Evolutionary conservation across 805 yeast genomes (phyloP).

Genomic region (Candida parachauliodes): DNA sequence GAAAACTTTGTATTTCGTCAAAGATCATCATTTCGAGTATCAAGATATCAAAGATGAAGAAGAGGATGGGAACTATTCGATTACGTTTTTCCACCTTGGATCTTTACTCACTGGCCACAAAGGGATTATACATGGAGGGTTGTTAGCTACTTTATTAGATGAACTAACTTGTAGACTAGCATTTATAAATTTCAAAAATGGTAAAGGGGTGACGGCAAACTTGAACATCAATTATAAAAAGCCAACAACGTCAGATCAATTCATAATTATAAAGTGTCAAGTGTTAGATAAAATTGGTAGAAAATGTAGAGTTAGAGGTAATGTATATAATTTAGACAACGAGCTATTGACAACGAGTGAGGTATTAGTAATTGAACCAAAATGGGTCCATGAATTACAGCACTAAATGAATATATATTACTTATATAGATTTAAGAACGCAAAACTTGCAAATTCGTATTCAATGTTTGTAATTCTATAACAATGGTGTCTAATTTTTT

Average conservation of each 20-base stretch:
- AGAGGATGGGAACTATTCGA: slow-evolving; percentile 23
- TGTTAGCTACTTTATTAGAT: slow-evolving; percentile 40
- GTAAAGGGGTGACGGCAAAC: slow-evolving; percentile 42
- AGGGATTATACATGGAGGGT: slow-evolving; percentile 42
- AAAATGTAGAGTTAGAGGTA: slow-evolving; percentile 38
- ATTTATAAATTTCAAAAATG: slow-evolving; percentile 36
- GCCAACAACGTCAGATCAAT: slow-evolving; percentile 32
- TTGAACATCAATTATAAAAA: slow-evolving; percentile 37
- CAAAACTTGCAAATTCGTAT: slow-evolving; percentile 6
- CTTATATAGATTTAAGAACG: background rate
- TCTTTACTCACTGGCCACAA: slow-evolving; percentile 36
- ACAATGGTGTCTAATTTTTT: slow-evolving; percentile 8
- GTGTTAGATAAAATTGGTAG: slow-evolving; percentile 31
- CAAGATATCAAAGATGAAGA: slow-evolving; percentile 16
- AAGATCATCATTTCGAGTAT: slow-evolving; percentile 24
- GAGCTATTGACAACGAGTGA: slow-evolving; percentile 34
- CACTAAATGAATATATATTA: slow-evolving; percentile 2
- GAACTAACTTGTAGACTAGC: slow-evolving; percentile 42
- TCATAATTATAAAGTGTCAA: slow-evolving; percentile 32
- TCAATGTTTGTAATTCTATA: slow-evolving; percentile 6
- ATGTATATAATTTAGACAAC: slow-evolving; percentile 21
- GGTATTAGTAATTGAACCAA: slow-evolving; percentile 40
- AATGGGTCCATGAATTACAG: slow-evolving; percentile 32
- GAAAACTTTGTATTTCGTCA: slow-evolving; percentile 29
- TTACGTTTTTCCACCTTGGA: slow-evolving; percentile 40